These are phyloP conservation scores for Nymphaea colorata DNA, from an alignment of 164 flowering plant genomes.

Conservation along the genomic window DNA sequence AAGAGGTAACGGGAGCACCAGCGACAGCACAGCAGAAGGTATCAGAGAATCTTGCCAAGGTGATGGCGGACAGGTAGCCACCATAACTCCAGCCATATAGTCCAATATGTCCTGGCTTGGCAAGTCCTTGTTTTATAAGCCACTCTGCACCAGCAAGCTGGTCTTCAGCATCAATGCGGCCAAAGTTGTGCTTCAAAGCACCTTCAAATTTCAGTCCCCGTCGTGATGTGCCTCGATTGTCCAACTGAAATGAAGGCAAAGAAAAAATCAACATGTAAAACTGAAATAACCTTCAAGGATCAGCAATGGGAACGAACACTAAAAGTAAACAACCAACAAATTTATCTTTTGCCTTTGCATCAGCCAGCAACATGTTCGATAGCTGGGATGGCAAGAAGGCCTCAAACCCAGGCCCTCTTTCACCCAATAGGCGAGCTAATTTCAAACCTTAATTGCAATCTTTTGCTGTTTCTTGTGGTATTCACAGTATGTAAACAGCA, in stretches of 20 bases:
- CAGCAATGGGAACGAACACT: not conserved
- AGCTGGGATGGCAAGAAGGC: no score
- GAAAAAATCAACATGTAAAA: not conserved
- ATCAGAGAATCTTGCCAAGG: slow-evolving; percentile 50
- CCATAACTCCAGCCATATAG: slow-evolving; percentile 98
- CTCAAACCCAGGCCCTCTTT: no score
- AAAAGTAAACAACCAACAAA: no score
- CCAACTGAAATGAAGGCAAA: slow-evolving; percentile 38
- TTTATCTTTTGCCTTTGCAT: no score
- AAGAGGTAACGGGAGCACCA: slow-evolving; percentile 89
- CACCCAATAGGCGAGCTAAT: no score
- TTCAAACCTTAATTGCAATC: no score
- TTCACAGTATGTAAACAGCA: no score
- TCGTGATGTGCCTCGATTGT: slow-evolving; percentile 77
- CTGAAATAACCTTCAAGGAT: not conserved
- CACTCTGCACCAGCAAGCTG: slow-evolving; percentile 78
- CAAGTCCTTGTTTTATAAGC: slow-evolving; percentile 69
- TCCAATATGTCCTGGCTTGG: slow-evolving; percentile 58
- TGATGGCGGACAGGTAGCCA: slow-evolving; percentile 79
- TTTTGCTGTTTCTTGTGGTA: no score
- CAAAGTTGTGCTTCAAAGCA: slow-evolving; percentile 45
- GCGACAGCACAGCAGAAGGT: slow-evolving; percentile 63
- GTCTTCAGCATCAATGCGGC: slow-evolving; percentile 65
- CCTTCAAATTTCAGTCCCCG: slow-evolving; percentile 90
- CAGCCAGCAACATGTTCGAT: no score